Conservation (phyloP, 768 basidiomycete species). For the Crassisporium funariophilum region DNA sequence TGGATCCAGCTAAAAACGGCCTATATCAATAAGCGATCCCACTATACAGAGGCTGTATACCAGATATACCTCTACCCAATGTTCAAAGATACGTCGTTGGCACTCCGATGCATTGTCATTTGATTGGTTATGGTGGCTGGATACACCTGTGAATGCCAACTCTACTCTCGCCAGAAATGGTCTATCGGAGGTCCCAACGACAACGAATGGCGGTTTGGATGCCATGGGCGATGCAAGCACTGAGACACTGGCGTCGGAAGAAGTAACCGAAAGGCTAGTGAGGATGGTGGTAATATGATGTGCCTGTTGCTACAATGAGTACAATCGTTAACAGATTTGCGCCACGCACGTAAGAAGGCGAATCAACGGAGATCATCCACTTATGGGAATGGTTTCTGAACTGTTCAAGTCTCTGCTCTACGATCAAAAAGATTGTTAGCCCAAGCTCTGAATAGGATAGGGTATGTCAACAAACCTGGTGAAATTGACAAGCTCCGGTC, state of each 20-base stretch:
- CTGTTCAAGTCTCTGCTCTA: conserved; percentile 32
- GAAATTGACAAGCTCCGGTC: conserved; percentile 52
- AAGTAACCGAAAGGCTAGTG: conserved; percentile 37
- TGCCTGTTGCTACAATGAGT: conserved; percentile 28
- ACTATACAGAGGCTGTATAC: neutral
- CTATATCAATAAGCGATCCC: neutral
- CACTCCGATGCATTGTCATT: conserved; percentile 34
- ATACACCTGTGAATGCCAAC: conserved; percentile 43
- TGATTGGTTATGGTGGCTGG: conserved; percentile 16
- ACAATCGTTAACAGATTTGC: neutral
- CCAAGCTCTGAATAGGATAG: neutral
- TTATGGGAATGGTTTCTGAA: conserved; percentile 41
- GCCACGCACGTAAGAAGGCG: conserved; percentile 48
- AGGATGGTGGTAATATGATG: conserved; percentile 50
- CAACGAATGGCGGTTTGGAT: conserved; percentile 44
- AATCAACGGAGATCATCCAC: conserved; percentile 58
- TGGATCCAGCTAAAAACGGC: conserved; percentile 43
- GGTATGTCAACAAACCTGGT: conserved; percentile 32
- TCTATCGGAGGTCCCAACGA: conserved; percentile 41
- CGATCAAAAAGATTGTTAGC: neutral
- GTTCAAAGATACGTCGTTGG: conserved; percentile 49
- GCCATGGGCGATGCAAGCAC: conserved; percentile 20
- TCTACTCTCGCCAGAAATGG: conserved; percentile 52
- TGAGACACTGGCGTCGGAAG: conserved; percentile 20
- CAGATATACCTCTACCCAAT: conserved; percentile 55